Base-by-base conservation (phyloP, 1,139 yeast species). In the Schizosaccharomyces versatilis region DNA sequence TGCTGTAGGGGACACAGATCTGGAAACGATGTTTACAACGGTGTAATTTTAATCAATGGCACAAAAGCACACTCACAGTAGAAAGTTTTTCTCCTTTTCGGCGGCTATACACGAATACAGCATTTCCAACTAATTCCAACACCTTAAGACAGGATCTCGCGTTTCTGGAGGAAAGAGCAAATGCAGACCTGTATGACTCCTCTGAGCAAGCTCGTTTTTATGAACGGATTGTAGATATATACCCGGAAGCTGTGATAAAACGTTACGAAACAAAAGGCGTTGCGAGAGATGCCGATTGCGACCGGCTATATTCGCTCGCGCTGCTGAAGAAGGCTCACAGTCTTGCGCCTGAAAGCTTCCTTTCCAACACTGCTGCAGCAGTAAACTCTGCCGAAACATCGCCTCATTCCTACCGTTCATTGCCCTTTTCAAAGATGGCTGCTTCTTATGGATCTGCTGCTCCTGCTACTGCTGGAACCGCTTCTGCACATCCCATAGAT, bases 221-320 rank as follows among this genome's bases (percentile, higher is more conserved):
- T 32, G 32, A 44, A 14, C 38, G 32, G 32, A n/a, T 44, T 19
- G 19, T 14, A 10, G 14, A 44, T 44, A 17, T 10, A 19, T 44
- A 24, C 36, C 97, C 98, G 9, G 95, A 86, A 61, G 80, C 90
- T 56, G 95, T 90, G 7, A 86, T 86, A 7, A 82, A 93, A 57
- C 76, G 99, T 58, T 93, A 77, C 67, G 97, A 90, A 66, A 81
- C 94, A 6, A 82, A 93, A 0, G 95, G 95, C 7, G 84, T 90
- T 55, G 93, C 94, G 9, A 71, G 80, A 19, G 79, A 82, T 57
- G 73, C 78, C 1, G 94, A 83, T 60, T 82, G 96, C 68, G 79
- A 86, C 55, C 74, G 74, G 58, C 69, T 84, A 53, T 90, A 90
- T 66, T 71, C 79, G 57, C 84, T 82, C 57, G 97, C 97, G 1